Evolutionary conservation across 75 land plant species (phyloP), one percentile per base, ranked within the genome.

Genomic region (Adiantum capillusveneris): DNA sequence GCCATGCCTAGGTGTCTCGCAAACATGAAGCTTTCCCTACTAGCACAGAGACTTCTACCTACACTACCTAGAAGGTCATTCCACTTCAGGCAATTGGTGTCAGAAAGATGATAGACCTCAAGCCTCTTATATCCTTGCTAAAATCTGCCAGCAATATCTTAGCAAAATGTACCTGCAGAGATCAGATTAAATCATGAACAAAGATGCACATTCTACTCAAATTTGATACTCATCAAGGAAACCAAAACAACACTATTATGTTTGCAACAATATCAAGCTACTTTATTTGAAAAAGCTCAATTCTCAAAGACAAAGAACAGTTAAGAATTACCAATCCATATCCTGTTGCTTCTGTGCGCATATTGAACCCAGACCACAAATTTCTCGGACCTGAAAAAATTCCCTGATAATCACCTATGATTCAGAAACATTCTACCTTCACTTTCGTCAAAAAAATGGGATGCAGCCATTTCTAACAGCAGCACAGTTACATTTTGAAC

Each of bases 321-420:
- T 24, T 51, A 7, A 51, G 9, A 34, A 34, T 58, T 82, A 95
- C 99, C 97, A 95, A 68, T 67, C 99, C 99, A 84, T 95, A 90
- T 52, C 92, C 99, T 60, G 99, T 90, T 62, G 99, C 97, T 75
- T 86, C 99, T 44, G 97, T 88, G 22, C 93, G 88, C 25, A 91
- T 69, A 62, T 83, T 84, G 46, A 90, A 81, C 21, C 89, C 85
- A 27, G 97, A 78, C 96, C 96, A 90, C 59, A 74, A 75, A 54
- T 78, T 75, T 59, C 78, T 77, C 56, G 89, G 86, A 52, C 90
- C 95, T 63, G 80, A 77, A 74, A 85, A 85, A 73, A 69, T 78
- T 60, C 89, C 84, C 95, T 89, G 84, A 78, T 59, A 66, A 56
- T 27, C 34, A 62, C 9, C 9, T 34, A 34, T 34, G 37, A 34